phyloP scores from a whole-genome alignment of 176 grass and related monocot genomes.

The Cenchrus fungigraminus region DNA sequence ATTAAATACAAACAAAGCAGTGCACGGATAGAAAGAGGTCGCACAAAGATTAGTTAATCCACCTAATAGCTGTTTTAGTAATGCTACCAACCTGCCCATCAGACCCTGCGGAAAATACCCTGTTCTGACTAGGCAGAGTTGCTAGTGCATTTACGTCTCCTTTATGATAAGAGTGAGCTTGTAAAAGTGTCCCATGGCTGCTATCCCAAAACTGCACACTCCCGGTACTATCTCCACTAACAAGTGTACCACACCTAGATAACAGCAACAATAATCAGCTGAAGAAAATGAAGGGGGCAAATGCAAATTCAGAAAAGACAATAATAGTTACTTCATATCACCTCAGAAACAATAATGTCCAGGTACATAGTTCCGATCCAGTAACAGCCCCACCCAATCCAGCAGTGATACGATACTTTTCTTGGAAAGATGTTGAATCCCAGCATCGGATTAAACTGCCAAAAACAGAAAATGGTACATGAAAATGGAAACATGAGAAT shows the following conservation, averaged over 20 bases:
- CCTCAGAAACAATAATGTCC: constrained; percentile 85
- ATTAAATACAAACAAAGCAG: neutral
- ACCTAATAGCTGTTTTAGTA: constrained; percentile 47
- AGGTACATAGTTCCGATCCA: constrained; percentile 73
- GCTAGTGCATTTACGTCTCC: constrained; percentile 87
- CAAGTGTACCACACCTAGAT: constrained; percentile 87
- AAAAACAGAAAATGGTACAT: constrained; percentile 11
- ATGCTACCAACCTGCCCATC: constrained; percentile 90
- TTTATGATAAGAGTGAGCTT: constrained; percentile 80
- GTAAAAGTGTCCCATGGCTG: constrained; percentile 85
- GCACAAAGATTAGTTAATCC: constrained; percentile 40
- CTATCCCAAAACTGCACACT: constrained; percentile 97
- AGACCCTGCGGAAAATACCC: constrained; percentile 93
- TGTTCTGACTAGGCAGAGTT: constrained; percentile 77
- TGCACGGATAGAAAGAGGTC: neutral
- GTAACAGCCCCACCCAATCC: constrained; percentile 83
- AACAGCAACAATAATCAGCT: constrained; percentile 48
- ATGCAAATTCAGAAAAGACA: constrained; percentile 19
- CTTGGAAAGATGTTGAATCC: constrained; percentile 81
- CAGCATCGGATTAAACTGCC: constrained; percentile 91
- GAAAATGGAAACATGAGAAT: constrained; percentile 15
- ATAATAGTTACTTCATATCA: constrained; percentile 9
- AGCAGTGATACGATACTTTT: constrained; percentile 86
- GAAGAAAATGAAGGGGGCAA: neutral
- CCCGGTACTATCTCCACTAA: constrained; percentile 94